Base-by-base conservation (phyloP, 345 rosid species). In the Hibiscus trionum region DNA sequence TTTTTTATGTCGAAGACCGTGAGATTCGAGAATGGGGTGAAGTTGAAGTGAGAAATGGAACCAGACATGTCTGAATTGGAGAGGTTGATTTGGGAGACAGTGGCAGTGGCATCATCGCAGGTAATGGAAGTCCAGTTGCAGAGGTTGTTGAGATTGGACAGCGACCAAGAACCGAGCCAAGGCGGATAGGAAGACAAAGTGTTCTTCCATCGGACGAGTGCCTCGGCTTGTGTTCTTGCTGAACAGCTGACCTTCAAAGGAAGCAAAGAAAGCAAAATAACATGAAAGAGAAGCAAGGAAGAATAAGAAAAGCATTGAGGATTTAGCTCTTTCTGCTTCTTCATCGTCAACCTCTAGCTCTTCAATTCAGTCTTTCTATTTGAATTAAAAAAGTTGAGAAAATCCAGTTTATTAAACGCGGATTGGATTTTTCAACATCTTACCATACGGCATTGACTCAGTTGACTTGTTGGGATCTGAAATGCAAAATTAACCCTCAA, bases 41-140 rank as follows among this genome's bases (percentile, higher is more conserved):
- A 87, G 81, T 85, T 77, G 78, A 89, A 78, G 12, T 68, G 70
- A 12, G 80, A 19, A 10, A 89, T 80, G 1, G 78, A 73, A 37
- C 85, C 91, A 5, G 35, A 27, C 50, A 89, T 71, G 77, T 76
- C 66, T 35, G 53, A 66, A 58, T 59, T 55, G 29, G 84, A 73
- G 19, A 89, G 83, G 78, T 75, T 59, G 33, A 89, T 71, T 57
- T 66, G 67, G 0, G 85, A 82, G 50, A 87, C 81, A 0, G 77
- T 44, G 50, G 73, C 60, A 1, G 76, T 60, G n/a, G 5, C 16
- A 72, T 9, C 49, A 44, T 77, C 74, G 73, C 91, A 89, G 78
- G 69, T 55, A 24, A 87, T 73, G 66, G 79, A 82, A 27, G 74
- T 77, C 95, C 95, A 89, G 79, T 78, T 89, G 91, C 95, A 86